phyloP scores from a whole-genome alignment of 805 yeast species.

The Starmerella floris region DNA sequence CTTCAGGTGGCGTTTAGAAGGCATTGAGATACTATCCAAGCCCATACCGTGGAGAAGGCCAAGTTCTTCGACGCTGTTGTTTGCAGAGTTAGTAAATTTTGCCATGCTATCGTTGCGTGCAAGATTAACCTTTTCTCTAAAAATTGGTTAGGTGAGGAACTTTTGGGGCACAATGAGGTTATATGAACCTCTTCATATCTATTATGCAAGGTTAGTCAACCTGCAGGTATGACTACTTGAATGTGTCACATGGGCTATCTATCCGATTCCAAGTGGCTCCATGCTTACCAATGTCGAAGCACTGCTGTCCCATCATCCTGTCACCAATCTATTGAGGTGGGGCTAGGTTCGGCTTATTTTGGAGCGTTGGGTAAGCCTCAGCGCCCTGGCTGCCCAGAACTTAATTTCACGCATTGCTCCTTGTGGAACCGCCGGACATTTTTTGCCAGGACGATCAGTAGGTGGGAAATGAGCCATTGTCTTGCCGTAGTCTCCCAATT shows the following conservation, averaged over 20 bases:
- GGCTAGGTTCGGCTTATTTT: too few relatives aligned
- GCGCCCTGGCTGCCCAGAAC: too few relatives aligned
- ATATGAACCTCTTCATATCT: background rate
- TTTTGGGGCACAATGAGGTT: background rate
- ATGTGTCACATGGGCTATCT: background rate
- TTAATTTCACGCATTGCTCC: too few relatives aligned
- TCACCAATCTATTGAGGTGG: too few relatives aligned
- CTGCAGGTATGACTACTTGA: slow-evolving; percentile 5
- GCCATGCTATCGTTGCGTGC: background rate
- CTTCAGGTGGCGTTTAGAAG: slow-evolving; percentile 8
- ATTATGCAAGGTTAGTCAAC: slow-evolving; percentile 10
- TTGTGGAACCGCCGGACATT: too few relatives aligned
- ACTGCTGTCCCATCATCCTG: background rate
- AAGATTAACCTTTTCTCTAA: background rate
- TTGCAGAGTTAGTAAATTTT: background rate
- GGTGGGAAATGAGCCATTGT: too few relatives aligned
- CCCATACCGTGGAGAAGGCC: background rate
- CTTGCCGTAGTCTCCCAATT: too few relatives aligned
- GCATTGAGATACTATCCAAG: background rate
- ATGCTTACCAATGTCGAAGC: slow-evolving; percentile 1
- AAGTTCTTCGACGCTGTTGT: background rate
- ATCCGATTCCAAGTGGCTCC: background rate
- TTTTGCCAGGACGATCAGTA: too few relatives aligned
- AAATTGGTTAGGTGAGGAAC: background rate
- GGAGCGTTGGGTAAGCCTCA: too few relatives aligned